phyloP scores from a whole-genome alignment of 1,284 basidiomycete genomes.

The Cryptococcus hybrid region DNA sequence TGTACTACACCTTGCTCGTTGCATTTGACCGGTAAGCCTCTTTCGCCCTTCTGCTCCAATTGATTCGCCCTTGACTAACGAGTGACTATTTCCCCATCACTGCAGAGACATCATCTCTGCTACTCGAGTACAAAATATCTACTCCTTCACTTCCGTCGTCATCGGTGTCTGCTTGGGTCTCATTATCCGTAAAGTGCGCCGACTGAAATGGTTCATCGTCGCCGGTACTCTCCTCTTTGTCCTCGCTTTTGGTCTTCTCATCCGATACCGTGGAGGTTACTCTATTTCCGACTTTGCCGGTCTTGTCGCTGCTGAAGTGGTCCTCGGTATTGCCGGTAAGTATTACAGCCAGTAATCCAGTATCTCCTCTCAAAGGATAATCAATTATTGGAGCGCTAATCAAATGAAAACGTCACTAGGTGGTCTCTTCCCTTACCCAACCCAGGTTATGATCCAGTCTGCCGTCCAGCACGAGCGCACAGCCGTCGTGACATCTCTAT shows the following conservation, averaged over 20 bases:
- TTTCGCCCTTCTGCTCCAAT: neutral
- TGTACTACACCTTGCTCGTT: slow-evolving; percentile 47
- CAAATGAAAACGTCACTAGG: slow-evolving; percentile 4
- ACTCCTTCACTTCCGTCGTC: slow-evolving; percentile 50
- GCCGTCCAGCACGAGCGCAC: slow-evolving; percentile 48
- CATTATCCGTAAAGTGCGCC: slow-evolving; percentile 43
- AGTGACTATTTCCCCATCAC: neutral
- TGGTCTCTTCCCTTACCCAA: slow-evolving; percentile 50
- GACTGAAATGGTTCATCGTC: slow-evolving; percentile 50
- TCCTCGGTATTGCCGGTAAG: slow-evolving; percentile 50
- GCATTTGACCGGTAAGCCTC: slow-evolving; percentile 45
- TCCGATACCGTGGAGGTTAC: slow-evolving; percentile 48
- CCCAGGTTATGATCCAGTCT: slow-evolving; percentile 46
- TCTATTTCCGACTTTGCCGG: slow-evolving; percentile 29
- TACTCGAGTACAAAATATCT: slow-evolving; percentile 48
- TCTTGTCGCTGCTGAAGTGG: slow-evolving; percentile 49
- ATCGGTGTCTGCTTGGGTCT: slow-evolving; percentile 46
- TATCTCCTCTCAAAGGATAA: neutral
- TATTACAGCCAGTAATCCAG: neutral
- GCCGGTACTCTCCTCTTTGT: slow-evolving; percentile 32
- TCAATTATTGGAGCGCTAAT: neutral
- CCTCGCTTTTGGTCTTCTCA: slow-evolving; percentile 49
- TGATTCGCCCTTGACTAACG: neutral
- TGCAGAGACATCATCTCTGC: slow-evolving; percentile 32
- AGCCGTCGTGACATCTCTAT: slow-evolving; percentile 48